A percentile compares a stretch with the other conserved stretches of the same genome.
Evolutionary conservation across 129 eudicot genomes (phyloP).

Genomic region (Ambrosia trifida): DNA sequence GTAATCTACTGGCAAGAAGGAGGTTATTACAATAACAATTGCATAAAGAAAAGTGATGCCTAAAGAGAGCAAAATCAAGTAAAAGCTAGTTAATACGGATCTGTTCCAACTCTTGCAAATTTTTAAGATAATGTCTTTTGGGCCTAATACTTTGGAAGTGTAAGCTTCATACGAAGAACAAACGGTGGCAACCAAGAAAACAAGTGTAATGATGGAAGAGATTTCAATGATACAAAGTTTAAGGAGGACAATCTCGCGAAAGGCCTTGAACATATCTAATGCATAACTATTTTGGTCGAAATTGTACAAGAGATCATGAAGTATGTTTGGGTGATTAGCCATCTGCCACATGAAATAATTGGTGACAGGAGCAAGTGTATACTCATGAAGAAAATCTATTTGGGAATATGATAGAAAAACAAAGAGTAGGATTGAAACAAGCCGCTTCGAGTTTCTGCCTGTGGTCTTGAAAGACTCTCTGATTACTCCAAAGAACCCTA

Average conservation of each 20-base stretch:
- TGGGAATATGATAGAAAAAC: slow-evolving; percentile 34
- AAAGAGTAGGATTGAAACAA: slow-evolving; percentile 28
- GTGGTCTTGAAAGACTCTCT: slow-evolving; percentile 36
- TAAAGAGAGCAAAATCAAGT: slow-evolving; percentile 20
- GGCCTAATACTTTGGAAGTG: slow-evolving; percentile 21
- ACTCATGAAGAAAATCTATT: slow-evolving; percentile 16
- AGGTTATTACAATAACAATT: neutral
- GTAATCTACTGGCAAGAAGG: slow-evolving; percentile 1
- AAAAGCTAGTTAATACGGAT: slow-evolving; percentile 19
- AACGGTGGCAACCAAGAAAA: slow-evolving; percentile 19
- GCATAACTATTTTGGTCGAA: neutral
- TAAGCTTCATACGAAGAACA: slow-evolving; percentile 39
- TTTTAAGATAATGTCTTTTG: slow-evolving; percentile 21
- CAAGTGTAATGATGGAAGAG: slow-evolving; percentile 14
- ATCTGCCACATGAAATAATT: neutral
- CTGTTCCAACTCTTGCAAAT: slow-evolving; percentile 27
- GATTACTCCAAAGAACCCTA: slow-evolving; percentile 36
- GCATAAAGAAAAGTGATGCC: neutral
- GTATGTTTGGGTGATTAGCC: slow-evolving; percentile 12
- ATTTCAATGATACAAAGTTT: slow-evolving; percentile 1
- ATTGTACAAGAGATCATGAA: neutral
- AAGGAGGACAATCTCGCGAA: neutral
- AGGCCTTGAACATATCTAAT: neutral
- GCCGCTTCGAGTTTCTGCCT: slow-evolving; percentile 22
- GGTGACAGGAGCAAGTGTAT: neutral